Evolutionary conservation across 139 green algal genomes (phyloP).

Genomic region (Chlamydomonas sp.): DNA sequence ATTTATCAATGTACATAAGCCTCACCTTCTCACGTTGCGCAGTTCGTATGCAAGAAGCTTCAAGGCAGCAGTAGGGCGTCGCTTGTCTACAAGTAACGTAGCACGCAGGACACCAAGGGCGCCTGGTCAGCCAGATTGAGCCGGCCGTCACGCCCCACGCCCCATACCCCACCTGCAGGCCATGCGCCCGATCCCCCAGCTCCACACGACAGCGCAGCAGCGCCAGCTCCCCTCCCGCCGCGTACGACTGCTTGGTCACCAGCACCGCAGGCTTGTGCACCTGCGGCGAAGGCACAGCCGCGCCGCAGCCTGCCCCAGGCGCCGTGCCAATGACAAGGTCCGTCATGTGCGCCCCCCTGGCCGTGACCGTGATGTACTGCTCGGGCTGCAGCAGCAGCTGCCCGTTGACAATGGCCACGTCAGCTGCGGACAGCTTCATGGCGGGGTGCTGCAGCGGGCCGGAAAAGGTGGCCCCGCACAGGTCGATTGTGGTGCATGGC

Average conservation of each 20-base stretch:
- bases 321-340: not conserved
- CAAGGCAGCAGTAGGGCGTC: not conserved
- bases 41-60: not conserved
- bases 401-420: constrained; percentile 14
- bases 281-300: not conserved
- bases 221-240: not conserved
- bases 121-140: too few relatives aligned
- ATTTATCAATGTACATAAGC: not conserved
- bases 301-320: not conserved
- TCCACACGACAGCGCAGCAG: constrained; percentile 6
- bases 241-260: constrained; percentile 34
- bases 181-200: not conserved
- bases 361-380: constrained; percentile 21
- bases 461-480: constrained; percentile 17
- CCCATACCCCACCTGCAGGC: constrained; percentile 1
- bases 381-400: constrained; percentile 12
- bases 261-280: not conserved
- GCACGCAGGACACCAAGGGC: too few relatives aligned
- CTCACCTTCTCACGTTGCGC: not conserved
- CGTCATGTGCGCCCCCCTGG: not conserved
- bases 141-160: too few relatives aligned
- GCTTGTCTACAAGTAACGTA: not conserved
- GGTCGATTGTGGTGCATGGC: constrained; percentile 24
- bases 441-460: not conserved
- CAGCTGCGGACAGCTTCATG: constrained; percentile 26